Evolutionary conservation across 1,284 basidiomycete genomes (phyloP), one percentile per base, ranked within the genome.

Genomic region (Taiwanofungus camphoratus): DNA sequence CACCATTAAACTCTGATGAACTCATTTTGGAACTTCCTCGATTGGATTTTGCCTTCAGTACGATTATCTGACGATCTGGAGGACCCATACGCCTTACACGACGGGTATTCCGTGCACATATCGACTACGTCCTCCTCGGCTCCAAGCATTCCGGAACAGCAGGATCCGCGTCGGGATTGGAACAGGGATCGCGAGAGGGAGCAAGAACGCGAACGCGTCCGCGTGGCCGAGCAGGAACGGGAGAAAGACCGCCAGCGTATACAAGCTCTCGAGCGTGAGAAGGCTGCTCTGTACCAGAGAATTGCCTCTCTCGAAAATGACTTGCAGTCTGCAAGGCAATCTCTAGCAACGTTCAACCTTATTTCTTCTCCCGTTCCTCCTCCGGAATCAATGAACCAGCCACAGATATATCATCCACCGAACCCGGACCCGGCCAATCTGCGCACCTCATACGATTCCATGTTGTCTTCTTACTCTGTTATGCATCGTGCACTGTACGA

Each of bases 21-120:
- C 55, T 48, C 53, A 21, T 52, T 60, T 42, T 62, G 60, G 58
- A 54, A 49, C 39, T 46, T 60, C 36, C 54, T 62, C 51, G 58
- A 62, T 51, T 60, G 59, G 59, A 53, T 61, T 46, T 49, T 61
- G 31, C 59, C 59, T 23, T 48, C 56, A 39, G 55, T 62, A 44
- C 60, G 58, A 46, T 54, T 62, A 44, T 42, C 57, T 43, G 60
- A 62, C 56, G 58, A 62, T 54, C 52, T 57, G 40, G 49, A 58
- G 37, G 56, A 55, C 48, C 41, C 42, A 13, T 56, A 58, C 32
- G 43, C 46, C 36, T 46, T 54, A 9, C 35, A 49, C 36, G 43
- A 52, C 39, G 47, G 48, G 34, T 53, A 41, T 37, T 53, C 52
- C 29, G 45, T 46, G 18, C 48, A 39, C 21, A 18, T 39, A 24